Percentiles rank a stretch among this genome's conserved stretches.
phyloP scores from a whole-genome alignment of 768 basidiomycete genomes.

The Trametes cubensis region DNA sequence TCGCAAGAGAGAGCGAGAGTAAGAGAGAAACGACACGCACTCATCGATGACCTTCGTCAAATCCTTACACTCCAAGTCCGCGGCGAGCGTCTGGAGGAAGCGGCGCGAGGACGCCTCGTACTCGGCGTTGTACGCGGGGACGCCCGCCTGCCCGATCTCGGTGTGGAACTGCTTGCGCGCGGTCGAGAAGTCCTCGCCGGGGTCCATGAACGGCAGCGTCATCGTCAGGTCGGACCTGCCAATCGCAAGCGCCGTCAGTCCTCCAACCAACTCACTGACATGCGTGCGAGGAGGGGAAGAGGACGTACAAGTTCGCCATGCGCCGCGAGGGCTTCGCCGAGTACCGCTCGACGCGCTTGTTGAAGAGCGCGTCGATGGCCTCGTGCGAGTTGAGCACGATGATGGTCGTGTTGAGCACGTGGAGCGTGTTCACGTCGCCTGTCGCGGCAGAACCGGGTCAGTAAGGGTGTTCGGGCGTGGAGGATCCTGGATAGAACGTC shows the following conservation, averaged over 20 bases:
- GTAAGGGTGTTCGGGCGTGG: no score
- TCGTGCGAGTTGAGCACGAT: constrained; percentile 28
- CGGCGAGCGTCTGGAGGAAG: constrained; percentile 13
- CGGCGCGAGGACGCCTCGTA: constrained; percentile 16
- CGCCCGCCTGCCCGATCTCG: constrained; percentile 17
- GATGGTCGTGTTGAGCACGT: constrained; percentile 18
- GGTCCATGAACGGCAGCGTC: constrained; percentile 27
- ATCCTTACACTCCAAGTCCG: background rate
- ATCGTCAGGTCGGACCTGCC: constrained; percentile 19
- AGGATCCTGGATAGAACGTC: no score
- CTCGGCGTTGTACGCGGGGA: constrained; percentile 13
- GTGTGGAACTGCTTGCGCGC: constrained; percentile 24
- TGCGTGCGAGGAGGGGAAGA: background rate
- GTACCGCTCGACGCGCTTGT: constrained; percentile 18
- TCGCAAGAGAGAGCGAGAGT: no score
- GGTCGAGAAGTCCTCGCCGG: constrained; percentile 21
- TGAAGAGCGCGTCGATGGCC: constrained; percentile 26
- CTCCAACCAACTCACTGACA: no score
- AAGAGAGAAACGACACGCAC: background rate
- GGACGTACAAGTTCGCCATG: constrained; percentile 23
- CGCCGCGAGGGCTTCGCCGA: constrained; percentile 21
- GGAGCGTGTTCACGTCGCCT: constrained; percentile 22
- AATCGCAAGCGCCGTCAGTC: no score
- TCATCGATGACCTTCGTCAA: constrained; percentile 18
- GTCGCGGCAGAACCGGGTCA: background rate